Conservation (phyloP, 192 early-diverging fungal genomes). For the Linnemannia exigua region DNA sequence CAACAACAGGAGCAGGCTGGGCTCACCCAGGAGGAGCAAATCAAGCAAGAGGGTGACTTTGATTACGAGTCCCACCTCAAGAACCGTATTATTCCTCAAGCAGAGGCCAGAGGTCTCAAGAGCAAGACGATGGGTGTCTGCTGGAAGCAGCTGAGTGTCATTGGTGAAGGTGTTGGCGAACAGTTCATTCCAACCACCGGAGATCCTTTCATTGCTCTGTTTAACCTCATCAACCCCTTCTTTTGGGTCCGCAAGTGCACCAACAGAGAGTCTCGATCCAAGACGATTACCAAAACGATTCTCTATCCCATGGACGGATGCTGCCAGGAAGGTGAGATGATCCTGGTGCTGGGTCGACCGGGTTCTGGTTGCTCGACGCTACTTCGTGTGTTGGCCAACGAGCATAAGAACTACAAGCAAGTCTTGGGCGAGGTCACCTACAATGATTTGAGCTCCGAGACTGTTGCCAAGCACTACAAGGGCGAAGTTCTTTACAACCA, state of each 20-base stretch:
- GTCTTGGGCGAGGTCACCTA: conserved; percentile 73
- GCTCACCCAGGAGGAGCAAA: conserved; percentile 20
- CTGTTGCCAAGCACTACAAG: conserved; percentile 69
- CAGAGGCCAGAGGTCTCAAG: conserved; percentile 53
- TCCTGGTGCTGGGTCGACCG: conserved; percentile 76
- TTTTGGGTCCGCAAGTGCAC: conserved; percentile 46
- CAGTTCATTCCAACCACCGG: conserved; percentile 42
- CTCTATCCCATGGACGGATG: conserved; percentile 73
- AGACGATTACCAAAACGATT: conserved; percentile 56
- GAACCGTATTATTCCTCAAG: conserved; percentile 32
- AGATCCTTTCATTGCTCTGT: conserved; percentile 31
- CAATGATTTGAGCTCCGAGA: conserved; percentile 68
- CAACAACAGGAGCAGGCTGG: not conserved
- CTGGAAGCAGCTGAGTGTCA: conserved; percentile 60
- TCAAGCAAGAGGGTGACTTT: conserved; percentile 31
- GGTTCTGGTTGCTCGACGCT: conserved; percentile 79
- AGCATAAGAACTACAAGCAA: conserved; percentile 65
- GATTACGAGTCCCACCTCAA: conserved; percentile 57
- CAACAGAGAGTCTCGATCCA: not conserved
- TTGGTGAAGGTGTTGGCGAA: conserved; percentile 37
- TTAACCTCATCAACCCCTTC: conserved; percentile 48
- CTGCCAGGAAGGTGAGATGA: conserved; percentile 79
- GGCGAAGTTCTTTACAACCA: conserved; percentile 81
- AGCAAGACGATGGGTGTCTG: conserved; percentile 59
- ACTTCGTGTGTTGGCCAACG: conserved; percentile 72